Evolutionary conservation across 225 moss, liverwort and hornwort species (phyloP).

Genomic region (Bryoerythrophyllum caledonicum): DNA sequence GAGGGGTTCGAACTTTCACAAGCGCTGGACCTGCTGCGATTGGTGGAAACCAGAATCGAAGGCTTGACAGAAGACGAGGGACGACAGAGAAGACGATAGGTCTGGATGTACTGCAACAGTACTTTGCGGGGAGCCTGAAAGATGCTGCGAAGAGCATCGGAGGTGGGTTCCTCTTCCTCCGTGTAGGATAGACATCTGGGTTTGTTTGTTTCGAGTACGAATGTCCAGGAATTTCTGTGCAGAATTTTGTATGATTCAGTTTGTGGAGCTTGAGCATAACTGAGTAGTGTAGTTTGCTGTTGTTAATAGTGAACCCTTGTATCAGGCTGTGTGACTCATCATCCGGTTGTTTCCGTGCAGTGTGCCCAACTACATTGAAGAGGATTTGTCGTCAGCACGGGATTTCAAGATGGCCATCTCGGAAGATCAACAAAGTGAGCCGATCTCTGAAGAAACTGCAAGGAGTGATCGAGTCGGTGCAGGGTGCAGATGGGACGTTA

Average conservation of each 20-base stretch:
- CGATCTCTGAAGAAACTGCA: conserved; percentile 96
- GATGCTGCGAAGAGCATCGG: conserved; percentile 99
- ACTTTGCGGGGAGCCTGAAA: conserved; percentile 95
- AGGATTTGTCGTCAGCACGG: conserved; percentile 99
- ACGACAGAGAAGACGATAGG: conserved; percentile 94
- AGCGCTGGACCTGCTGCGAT: conserved; percentile 44
- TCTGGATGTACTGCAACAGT: conserved; percentile 84
- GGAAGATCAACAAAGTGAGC: conserved; percentile 99
- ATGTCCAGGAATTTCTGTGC: background rate
- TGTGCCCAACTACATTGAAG: conserved; percentile 96
- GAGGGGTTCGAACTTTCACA: conserved; percentile 19
- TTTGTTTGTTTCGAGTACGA: background rate
- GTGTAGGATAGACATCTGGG: background rate
- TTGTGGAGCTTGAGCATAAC: background rate
- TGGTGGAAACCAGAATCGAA: conserved; percentile 65
- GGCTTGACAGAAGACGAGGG: conserved; percentile 85
- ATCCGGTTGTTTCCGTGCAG: conserved; percentile 46
- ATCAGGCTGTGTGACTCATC: conserved; percentile 9
- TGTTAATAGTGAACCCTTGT: background rate
- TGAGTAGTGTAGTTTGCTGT: background rate
- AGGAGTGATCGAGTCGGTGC: conserved; percentile 97
- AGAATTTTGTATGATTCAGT: background rate
- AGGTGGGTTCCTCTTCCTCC: conserved; percentile 48
- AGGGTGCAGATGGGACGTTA: conserved; percentile 85
- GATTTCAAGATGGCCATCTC: conserved; percentile 97